These are phyloP conservation scores for Saccharomyces eubayanus DNA, from an alignment of 805 yeast genomes.

Conservation along the genomic window DNA sequence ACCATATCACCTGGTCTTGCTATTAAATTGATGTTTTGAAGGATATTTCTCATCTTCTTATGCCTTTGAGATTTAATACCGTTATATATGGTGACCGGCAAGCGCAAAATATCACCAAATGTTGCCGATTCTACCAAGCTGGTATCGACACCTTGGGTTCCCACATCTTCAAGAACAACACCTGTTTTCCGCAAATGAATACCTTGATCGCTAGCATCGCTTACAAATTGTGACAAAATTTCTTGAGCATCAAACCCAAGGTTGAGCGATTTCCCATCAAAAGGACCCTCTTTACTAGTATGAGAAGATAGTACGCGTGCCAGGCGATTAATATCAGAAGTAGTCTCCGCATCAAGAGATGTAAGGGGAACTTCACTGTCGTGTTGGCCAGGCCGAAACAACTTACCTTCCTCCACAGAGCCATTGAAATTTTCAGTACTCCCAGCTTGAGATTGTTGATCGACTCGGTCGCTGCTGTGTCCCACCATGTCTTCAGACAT, in stretches of 20 bases:
- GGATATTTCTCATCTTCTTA: slow-evolving; percentile 28
- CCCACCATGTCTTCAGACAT: too few species aligned
- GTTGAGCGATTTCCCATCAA: too few species aligned
- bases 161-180: slow-evolving; percentile 30
- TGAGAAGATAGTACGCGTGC: too few species aligned
- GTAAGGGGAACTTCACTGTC: too few species aligned
- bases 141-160: slow-evolving; percentile 32
- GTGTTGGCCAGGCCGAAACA: too few species aligned
- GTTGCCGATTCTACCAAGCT: slow-evolving; percentile 29
- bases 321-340: too few species aligned
- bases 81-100: slow-evolving; percentile 14
- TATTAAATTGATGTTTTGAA: slow-evolving; percentile 34
- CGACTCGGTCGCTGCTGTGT: too few species aligned
- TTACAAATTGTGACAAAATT: slow-evolving; percentile 28
- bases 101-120: slow-evolving; percentile 25
- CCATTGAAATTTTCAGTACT: too few species aligned
- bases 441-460: too few species aligned
- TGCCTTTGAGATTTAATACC: slow-evolving; percentile 17
- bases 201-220: slow-evolving; percentile 36
- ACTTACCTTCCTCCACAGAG: too few species aligned
- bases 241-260: slow-evolving; percentile 3
- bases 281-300: too few species aligned
- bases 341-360: too few species aligned
- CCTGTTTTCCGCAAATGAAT: slow-evolving; percentile 35
- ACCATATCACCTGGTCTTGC: slow-evolving; percentile 61